Base-by-base conservation (phyloP, 2,329 filamentous ascomycete species). In the Neophaeococcomyces mojaviensis region DNA sequence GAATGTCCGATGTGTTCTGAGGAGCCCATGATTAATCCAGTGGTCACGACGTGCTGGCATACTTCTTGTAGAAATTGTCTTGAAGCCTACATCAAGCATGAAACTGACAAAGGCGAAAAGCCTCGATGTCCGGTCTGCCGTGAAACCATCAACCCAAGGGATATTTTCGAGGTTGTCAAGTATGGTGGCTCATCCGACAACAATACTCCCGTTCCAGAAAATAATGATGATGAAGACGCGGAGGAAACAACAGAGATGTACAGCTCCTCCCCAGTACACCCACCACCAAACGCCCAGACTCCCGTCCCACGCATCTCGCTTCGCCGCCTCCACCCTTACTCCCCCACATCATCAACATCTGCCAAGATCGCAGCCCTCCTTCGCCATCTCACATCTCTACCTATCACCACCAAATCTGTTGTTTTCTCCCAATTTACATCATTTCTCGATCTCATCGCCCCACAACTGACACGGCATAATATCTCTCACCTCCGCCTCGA, bases 391-490 rank as follows among this genome's bases (percentile, higher is more conserved):
- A 83, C 84, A 34, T 68, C 71, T 1, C 67, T 94, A 6, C 80
- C 84, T n/a, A 77, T 82, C 0, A 72, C 65, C 4, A 84, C 83
- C 39, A 97, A 96, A 66, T 88, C 86, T 1, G 89, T 97, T 18
- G 82, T 98, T 26, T 98, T 98, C 68, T 92, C 86, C 47, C 92
- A 98, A 65, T 98, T 98, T 64, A 98, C 92, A 0, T 94, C 89
- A 0, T 98, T 97, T 64, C 78, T 98, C 55, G 82, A 88, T 53
- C 79, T 98, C 10, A 94, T 98, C 52, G 84, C 88, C 54, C 86
- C 88, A 0, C 86, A 88, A 0, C 76, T 98, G 3, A 63, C 70
- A 1, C 77, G 79, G 34, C 79, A 81, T 12, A 82, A 84, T 32
- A 86, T 98, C 59, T 73, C 76, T 0, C 86, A 83, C 60, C 72